A percentile compares a stretch with the other conserved stretches of the same genome.
Conservation (phyloP, 2,329 filamentous ascomycete species). For the Venturia effusa region DNA sequence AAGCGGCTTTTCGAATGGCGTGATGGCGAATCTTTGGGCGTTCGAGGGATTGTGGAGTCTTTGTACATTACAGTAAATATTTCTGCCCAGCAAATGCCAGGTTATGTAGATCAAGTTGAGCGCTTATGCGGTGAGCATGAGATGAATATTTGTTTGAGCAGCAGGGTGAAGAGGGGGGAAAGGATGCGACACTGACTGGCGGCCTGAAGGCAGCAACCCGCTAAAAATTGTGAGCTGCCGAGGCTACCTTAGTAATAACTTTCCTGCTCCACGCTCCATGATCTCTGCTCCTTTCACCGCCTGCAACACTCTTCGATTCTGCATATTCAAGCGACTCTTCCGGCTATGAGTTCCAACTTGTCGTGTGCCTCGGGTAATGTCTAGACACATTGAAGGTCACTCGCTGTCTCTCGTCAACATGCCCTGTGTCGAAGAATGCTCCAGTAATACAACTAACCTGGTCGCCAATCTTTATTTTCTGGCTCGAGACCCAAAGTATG, state of each 20-base stretch:
- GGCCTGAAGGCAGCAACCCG: background rate
- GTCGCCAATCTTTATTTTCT: constrained; percentile 6
- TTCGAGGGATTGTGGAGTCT: background rate
- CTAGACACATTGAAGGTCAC: too few relatives aligned
- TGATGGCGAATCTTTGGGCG: background rate
- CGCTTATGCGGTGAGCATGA: background rate
- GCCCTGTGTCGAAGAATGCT: background rate
- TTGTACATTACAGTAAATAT: background rate
- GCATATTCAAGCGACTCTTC: background rate
- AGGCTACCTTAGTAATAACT: too few relatives aligned
- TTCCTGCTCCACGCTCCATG: too few relatives aligned
- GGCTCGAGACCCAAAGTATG: constrained; percentile 6
- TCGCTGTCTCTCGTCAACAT: background rate
- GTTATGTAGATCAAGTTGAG: background rate
- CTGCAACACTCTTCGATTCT: background rate
- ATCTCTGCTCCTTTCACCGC: too few relatives aligned
- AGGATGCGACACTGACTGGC: too few relatives aligned
- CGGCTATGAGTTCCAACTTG: too few relatives aligned
- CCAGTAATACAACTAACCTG: background rate
- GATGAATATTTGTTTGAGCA: background rate
- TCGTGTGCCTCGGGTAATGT: too few relatives aligned
- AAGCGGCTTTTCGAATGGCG: background rate
- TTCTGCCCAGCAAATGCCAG: background rate
- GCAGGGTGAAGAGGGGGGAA: background rate
- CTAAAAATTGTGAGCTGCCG: background rate